Percentiles rank a stretch among this genome's conserved stretches.
phyloP scores from a whole-genome alignment of 495 filamentous ascomycete genomes.

The Penicillium bovifimosum region DNA sequence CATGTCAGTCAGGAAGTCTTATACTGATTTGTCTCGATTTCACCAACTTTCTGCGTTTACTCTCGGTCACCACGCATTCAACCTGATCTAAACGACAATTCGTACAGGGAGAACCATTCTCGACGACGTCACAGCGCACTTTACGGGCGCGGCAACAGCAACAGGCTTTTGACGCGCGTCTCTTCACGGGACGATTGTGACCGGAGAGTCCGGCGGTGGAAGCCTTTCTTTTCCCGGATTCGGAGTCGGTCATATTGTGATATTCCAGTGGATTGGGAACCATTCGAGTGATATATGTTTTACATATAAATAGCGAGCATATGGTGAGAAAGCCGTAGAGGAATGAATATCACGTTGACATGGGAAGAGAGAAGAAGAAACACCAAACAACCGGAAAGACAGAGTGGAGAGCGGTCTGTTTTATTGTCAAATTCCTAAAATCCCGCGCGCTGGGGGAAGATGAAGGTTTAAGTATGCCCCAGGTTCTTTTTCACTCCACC shows the following conservation, averaged over 20 bases:
- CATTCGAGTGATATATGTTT: conserved; percentile 8
- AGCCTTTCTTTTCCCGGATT: conserved; percentile 40
- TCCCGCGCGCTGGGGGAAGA: conserved; percentile 15
- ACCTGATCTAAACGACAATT: conserved; percentile 88
- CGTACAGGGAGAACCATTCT: conserved; percentile 78
- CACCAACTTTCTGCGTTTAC: conserved; percentile 72
- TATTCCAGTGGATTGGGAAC: conserved; percentile 6
- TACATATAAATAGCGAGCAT: not conserved
- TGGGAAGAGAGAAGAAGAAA: conserved; percentile 1
- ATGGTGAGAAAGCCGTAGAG: not conserved
- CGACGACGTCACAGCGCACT: conserved; percentile 90
- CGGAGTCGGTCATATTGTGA: conserved; percentile 32
- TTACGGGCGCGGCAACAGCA: conserved; percentile 82
- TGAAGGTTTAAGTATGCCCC: conserved; percentile 20
- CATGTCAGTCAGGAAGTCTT: conserved; percentile 13
- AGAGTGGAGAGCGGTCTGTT: conserved; percentile 29
- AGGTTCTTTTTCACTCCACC: not conserved
- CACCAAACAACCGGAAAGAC: not conserved
- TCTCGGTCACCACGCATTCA: conserved; percentile 83
- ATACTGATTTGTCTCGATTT: not conserved
- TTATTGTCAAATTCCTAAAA: conserved; percentile 12
- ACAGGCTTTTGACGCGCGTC: conserved; percentile 82
- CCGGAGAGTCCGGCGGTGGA: conserved; percentile 36
- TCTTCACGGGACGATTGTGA: conserved; percentile 59
- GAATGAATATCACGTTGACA: conserved; percentile 1